Evolutionary conservation across 352 stramenopile species (phyloP), one percentile per base, ranked within the genome.

Genomic region (Pythium phragmitis): DNA sequence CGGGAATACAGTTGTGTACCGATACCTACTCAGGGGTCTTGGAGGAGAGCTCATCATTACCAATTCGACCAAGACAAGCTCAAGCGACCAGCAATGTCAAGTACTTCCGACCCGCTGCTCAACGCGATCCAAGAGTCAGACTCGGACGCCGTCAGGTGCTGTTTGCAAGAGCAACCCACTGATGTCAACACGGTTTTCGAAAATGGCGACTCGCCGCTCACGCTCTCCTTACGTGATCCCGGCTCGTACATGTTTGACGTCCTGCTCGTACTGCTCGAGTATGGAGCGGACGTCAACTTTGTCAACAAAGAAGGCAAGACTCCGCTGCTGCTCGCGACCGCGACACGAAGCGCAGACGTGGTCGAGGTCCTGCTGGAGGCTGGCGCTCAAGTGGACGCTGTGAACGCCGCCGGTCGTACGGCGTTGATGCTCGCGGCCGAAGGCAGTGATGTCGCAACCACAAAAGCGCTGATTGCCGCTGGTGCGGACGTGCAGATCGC

Each of bases 201-300:
- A 28, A 28, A 28, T 28, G 26, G 26, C 2, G 26, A 28, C 26
- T 28, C 26, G 26, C 26, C 26, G 26, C 26, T 28, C 26, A 28
- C 26, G 26, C 26, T 28, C 26, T 28, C 26, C 4, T 28, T 28
- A 28, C 26, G 26, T 28, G 26, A 28, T 4, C 26, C 26, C 26
- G 26, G 26, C 26, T 28, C 26, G 26, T 28, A 28, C 4, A 28
- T 28, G 26, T 28, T 28, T 4, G 26, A 28, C 26, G 26, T 28
- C 2, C 26, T 28, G 26, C 26, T 28, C 26, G 37, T 17, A 48
- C 26, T 53, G n/a, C 26, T 55, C 14, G 49, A n/a, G 14, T 26
- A 26, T n/a, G 49, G 49, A 7, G 52, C 52, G 7, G 21, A 59
- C 39, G 52, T 59, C n/a, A 59, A 51, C 14, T 26, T 16, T 30